Percentiles rank a stretch among this genome's conserved stretches.
These are phyloP conservation scores for Metschnikowia corniflorae DNA, from an alignment of 805 yeast species.

Conservation along the genomic window DNA sequence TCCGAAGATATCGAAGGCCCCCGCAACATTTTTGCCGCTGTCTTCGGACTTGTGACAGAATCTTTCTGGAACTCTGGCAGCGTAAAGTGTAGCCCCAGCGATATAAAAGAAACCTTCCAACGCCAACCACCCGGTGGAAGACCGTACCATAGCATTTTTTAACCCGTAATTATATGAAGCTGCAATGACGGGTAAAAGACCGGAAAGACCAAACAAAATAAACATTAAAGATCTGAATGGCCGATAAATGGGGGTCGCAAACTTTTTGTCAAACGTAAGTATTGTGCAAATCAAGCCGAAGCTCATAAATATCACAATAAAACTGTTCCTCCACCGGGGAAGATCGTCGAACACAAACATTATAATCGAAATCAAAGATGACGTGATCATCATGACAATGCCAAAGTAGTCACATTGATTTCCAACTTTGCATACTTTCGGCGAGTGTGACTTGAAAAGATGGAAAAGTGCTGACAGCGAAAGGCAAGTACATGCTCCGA, in stretches of 20 bases:
- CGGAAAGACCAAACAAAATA: conserved; percentile 75
- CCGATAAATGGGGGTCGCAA: conserved; percentile 69
- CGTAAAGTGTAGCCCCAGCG: conserved; percentile 76
- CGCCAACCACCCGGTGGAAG: conserved; percentile 59
- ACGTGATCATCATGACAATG: conserved; percentile 62
- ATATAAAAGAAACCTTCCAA: conserved; percentile 75
- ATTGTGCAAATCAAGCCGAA: conserved; percentile 62
- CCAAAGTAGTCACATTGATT: conserved; percentile 76
- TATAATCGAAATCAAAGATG: conserved; percentile 26
- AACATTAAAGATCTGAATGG: conserved; percentile 76
- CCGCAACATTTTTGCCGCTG: conserved; percentile 17
- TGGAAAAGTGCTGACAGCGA: conserved; percentile 66
- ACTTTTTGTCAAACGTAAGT: conserved; percentile 61
- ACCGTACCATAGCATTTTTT: conserved; percentile 44
- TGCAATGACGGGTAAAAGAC: conserved; percentile 61
- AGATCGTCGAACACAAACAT: conserved; percentile 45
- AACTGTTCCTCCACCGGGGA: conserved; percentile 31
- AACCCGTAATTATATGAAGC: conserved; percentile 52
- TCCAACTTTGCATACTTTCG: conserved; percentile 49
- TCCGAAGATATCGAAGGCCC: conserved; percentile 61
- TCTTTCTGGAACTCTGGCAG: conserved; percentile 74
- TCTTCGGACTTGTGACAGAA: conserved; percentile 28
- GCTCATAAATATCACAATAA: conserved; percentile 42
- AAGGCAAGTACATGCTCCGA: conserved; percentile 59
- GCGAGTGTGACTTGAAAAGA: conserved; percentile 64